phyloP scores from a whole-genome alignment of 176 grass and related monocot genomes.

The Tuctoria greenei region DNA sequence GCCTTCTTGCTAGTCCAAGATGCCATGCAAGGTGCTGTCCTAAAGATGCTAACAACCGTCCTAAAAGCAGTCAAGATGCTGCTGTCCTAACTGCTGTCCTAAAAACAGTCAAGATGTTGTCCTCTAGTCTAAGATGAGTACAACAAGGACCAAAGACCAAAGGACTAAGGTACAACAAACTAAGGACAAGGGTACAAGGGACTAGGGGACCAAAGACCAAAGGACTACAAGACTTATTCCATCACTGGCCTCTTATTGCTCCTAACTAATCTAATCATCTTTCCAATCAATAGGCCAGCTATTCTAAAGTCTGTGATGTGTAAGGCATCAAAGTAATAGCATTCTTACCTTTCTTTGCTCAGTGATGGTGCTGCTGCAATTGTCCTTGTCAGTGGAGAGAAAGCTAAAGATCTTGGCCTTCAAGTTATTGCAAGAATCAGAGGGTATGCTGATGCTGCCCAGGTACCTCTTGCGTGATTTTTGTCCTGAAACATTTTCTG shows the following conservation, averaged over 20 bases:
- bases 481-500: not conserved
- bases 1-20: too few relatives aligned
- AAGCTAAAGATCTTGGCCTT: conserved; percentile 76
- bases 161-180: too few relatives aligned
- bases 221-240: too few relatives aligned
- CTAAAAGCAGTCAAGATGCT: too few relatives aligned
- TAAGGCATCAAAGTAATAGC: not conserved
- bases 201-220: too few relatives aligned
- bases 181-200: too few relatives aligned
- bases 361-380: conserved; percentile 95
- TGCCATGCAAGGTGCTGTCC: too few relatives aligned
- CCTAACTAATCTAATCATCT: not conserved
- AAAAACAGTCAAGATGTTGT: too few relatives aligned
- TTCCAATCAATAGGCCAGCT: not conserved
- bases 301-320: not conserved
- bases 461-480: conserved; percentile 49
- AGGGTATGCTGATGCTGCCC: conserved; percentile 85
- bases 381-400: conserved; percentile 82
- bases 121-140: too few relatives aligned
- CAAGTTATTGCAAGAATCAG: conserved; percentile 84
- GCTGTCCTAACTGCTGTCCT: too few relatives aligned
- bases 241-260: not conserved
- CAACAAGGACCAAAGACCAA: too few relatives aligned
- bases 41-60: too few relatives aligned
- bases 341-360: conserved; percentile 26